Percentiles rank a stretch among this genome's conserved stretches.
Conservation (phyloP, 139 green algal species). For the Picochlorum sp. region DNA sequence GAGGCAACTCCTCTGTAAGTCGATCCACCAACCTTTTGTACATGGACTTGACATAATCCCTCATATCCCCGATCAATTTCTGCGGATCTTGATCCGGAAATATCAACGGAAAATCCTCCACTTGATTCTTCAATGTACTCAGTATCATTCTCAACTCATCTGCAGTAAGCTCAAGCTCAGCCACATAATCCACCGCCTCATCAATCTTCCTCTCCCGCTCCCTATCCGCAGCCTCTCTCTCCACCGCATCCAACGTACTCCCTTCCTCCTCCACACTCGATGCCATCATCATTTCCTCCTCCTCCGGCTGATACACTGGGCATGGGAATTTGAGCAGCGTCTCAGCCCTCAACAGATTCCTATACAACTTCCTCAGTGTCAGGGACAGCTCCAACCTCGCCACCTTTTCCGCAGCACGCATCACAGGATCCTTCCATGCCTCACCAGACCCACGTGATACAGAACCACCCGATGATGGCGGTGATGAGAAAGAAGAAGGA, state of each 20-base stretch:
- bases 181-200: slow-evolving; percentile 55
- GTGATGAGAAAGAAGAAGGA: too few species aligned
- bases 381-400: slow-evolving; percentile 54
- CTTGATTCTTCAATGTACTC: slow-evolving; percentile 21
- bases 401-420: background rate
- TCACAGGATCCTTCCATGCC: too few species aligned
- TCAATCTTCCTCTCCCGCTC: slow-evolving; percentile 20
- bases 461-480: too few species aligned
- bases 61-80: slow-evolving; percentile 9
- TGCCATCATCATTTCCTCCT: background rate
- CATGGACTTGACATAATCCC: background rate
- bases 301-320: slow-evolving; percentile 43
- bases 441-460: too few species aligned
- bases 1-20: slow-evolving; percentile 35
- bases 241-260: background rate
- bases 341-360: slow-evolving; percentile 63
- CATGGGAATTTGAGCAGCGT: slow-evolving; percentile 35
- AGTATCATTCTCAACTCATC: slow-evolving; percentile 65
- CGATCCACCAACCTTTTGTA: slow-evolving; percentile 12
- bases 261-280: background rate
- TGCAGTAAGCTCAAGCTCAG: slow-evolving; percentile 73
- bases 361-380: slow-evolving; percentile 65
- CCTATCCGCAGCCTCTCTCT: background rate
- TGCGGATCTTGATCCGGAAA: slow-evolving; percentile 13
- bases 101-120: slow-evolving; percentile 30